Conservation (phyloP, 805 yeast genomes). For the Blastobotrys mokoenaii region DNA sequence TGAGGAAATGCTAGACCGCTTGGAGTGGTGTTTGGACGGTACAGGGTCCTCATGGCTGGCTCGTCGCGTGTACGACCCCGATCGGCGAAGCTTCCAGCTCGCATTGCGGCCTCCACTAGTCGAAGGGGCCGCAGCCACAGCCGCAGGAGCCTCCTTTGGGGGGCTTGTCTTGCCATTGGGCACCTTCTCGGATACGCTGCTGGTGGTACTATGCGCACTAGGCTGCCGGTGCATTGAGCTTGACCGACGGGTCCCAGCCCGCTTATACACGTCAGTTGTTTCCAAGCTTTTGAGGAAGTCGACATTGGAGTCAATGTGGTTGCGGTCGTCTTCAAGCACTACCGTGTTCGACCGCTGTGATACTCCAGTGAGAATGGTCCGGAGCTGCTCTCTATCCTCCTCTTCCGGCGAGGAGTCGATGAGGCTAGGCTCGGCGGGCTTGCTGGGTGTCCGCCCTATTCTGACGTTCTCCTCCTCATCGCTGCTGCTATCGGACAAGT, state of each 20-base stretch:
- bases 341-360: conserved; percentile 27
- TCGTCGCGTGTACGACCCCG: conserved; percentile 7
- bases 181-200: not conserved
- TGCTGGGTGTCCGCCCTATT: not conserved
- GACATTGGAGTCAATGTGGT: conserved; percentile 28
- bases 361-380: conserved; percentile 29
- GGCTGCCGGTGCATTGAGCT: conserved; percentile 5
- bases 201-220: conserved; percentile 3
- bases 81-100: conserved; percentile 6
- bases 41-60: too few relatives aligned
- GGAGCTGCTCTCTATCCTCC: conserved; percentile 22
- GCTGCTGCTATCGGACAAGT: not conserved
- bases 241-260: not conserved
- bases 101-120: conserved; percentile 2
- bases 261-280: conserved; percentile 8
- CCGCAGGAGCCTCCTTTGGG: not conserved
- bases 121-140: too few relatives aligned
- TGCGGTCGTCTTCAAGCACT: conserved; percentile 21
- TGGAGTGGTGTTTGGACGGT: conserved; percentile 9
- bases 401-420: conserved; percentile 9
- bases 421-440: not conserved
- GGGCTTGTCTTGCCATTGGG: too few relatives aligned
- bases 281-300: conserved; percentile 29
- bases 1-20: conserved; percentile 15
- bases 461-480: not conserved